phyloP scores from a whole-genome alignment of 2,329 filamentous ascomycete genomes.

The Mariannaea sp. region DNA sequence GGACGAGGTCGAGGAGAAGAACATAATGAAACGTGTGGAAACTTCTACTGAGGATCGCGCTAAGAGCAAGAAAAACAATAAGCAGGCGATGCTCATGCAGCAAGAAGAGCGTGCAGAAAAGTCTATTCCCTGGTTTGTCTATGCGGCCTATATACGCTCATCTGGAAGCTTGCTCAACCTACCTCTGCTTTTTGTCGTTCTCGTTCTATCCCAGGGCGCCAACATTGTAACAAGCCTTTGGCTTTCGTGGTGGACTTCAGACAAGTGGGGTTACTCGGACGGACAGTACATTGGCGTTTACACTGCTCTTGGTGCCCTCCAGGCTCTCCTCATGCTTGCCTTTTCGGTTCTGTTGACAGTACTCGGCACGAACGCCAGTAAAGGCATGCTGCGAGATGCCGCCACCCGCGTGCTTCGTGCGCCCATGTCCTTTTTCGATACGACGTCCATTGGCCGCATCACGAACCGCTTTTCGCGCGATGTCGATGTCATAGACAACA shows the following conservation, averaged over 20 bases:
- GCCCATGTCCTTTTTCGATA: conserved; percentile 92
- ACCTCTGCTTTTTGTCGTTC: conserved; percentile 63
- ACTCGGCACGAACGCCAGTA: conserved; percentile 81
- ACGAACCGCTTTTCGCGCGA: conserved; percentile 96
- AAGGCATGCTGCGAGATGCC: conserved; percentile 77
- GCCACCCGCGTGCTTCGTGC: conserved; percentile 73
- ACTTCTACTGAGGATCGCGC: too few relatives aligned
- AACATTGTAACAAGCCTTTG: conserved; percentile 89
- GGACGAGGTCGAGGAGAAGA: conserved; percentile 31
- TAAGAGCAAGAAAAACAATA: too few relatives aligned
- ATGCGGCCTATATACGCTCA: conserved; percentile 74
- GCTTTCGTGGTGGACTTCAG: conserved; percentile 90
- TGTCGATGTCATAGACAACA: conserved; percentile 95
- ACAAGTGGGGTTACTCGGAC: conserved; percentile 69
- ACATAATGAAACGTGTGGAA: too few relatives aligned
- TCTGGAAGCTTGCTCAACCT: conserved; percentile 74
- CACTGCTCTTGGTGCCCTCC: conserved; percentile 70
- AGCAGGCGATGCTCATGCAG: conserved; percentile 74
- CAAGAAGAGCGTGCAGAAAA: conserved; percentile 69
- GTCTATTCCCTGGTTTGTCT: conserved; percentile 80
- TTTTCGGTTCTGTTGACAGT: conserved; percentile 81
- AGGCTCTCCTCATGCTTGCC: conserved; percentile 75
- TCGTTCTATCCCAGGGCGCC: conserved; percentile 75
- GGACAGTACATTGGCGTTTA: conserved; percentile 75
- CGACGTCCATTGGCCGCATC: conserved; percentile 92